Evolutionary conservation across 2,329 filamentous ascomycete genomes (phyloP), one percentile per base, ranked within the genome.

Genomic region (Colletotrichum viniferum): DNA sequence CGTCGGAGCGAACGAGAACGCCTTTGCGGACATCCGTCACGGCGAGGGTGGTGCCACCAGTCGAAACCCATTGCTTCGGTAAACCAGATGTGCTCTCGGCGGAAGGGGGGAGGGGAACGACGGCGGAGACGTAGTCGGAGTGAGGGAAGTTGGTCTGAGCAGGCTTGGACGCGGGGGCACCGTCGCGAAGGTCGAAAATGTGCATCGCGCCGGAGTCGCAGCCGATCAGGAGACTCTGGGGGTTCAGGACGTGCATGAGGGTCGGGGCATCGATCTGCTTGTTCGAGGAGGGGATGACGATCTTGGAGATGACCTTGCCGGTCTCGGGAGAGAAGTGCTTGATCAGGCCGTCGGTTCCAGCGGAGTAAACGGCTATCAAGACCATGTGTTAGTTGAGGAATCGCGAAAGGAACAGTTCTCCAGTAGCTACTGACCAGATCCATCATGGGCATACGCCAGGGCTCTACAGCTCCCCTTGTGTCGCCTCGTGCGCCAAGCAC

Each of bases 391-490:
- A 78, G 81, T 78, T 28, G 28, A 26, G 38, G 24, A 26, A 38
- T 3, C 18, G n/a, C 9, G 28, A 14, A 36, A 48, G 16, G 24
- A 7, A 24, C 32, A 43, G 32, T 38, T 48, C 14, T 9, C 28
- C 16, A n/a, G 24, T 32, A 5, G n/a, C n/a, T 88, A 92, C 86
- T 89, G 85, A 88, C 93, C 89, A 78, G 91, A 87, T 18, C 96
- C 97, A 82, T 98, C 96, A 73, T 92, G 85, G 78, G 92, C 93
- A 85, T 96, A 98, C 6, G 90, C 92, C 71, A 98, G 86, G 76
- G 92, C 93, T 69, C 97, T 91, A 82, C 96, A 98, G 88, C 96
- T 98, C 14, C 96, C 96, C 87, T 98, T 98, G 86, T 99, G 97
- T 76, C 97, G 90, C 79, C 93, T 90, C 7, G 97, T 98, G 80